A percentile compares a stretch with the other conserved stretches of the same genome.
Conservation (phyloP, 2,329 filamentous ascomycete species). For the Monosporascus sp. region DNA sequence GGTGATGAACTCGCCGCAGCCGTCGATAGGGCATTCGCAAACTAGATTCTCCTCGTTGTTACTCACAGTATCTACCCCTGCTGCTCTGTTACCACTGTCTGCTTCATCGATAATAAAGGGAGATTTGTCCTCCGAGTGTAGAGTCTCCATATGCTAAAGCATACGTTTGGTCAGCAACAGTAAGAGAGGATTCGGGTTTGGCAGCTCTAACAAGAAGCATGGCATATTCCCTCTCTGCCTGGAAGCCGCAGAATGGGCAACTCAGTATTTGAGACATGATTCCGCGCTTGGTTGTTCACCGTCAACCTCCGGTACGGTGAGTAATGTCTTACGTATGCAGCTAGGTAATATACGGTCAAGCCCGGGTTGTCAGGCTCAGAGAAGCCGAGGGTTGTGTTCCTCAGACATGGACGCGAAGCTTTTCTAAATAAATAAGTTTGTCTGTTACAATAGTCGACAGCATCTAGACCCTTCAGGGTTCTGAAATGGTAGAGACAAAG, state of each 20-base stretch:
- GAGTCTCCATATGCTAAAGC: conserved; percentile 26
- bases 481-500: too few species aligned
- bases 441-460: too few species aligned
- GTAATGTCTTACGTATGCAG: too few species aligned
- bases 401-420: too few species aligned
- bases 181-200: background rate
- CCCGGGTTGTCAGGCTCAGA: too few species aligned
- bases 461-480: too few species aligned
- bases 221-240: conserved; percentile 28
- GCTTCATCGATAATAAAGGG: conserved; percentile 16
- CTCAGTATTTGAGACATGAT: conserved; percentile 6
- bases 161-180: too few species aligned
- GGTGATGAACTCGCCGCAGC: conserved; percentile 54
- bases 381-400: too few species aligned
- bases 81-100: background rate
- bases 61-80: background rate
- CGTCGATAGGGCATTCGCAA: conserved; percentile 48
- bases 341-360: too few species aligned
- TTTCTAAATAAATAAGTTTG: too few species aligned
- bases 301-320: too few species aligned
- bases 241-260: conserved; percentile 37
- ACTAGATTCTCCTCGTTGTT: conserved; percentile 29
- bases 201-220: conserved; percentile 29
- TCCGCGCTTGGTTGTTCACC: background rate
- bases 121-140: conserved; percentile 20